Conservation (phyloP, 2,329 filamentous ascomycete species). For the Aureobasidium leucospermi region DNA sequence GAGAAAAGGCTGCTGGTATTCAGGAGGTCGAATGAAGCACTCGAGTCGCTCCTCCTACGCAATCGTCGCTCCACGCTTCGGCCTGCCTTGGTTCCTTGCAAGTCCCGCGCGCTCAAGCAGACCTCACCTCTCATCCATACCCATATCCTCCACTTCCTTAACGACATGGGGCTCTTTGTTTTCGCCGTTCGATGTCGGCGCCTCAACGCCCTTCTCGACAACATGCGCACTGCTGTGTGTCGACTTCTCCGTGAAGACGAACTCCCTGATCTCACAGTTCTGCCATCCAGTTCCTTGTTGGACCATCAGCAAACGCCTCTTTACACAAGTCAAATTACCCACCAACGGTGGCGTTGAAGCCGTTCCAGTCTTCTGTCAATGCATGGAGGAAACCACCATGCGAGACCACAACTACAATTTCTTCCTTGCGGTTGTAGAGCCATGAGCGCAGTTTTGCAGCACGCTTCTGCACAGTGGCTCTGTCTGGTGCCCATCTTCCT, state of each 20-base stretch:
- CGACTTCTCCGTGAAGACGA: neutral
- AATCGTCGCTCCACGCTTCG: neutral
- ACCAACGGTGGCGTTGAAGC: conserved; percentile 26
- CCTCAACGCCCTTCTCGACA: neutral
- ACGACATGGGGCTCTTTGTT: neutral
- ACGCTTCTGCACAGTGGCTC: conserved; percentile 51
- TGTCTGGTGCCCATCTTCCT: conserved; percentile 39
- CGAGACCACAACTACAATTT: conserved; percentile 68
- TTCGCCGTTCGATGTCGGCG: neutral
- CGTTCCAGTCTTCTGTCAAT: conserved; percentile 73
- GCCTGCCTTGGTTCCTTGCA: too few species aligned
- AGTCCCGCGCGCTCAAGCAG: neutral
- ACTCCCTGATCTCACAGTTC: conserved; percentile 5
- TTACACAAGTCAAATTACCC: neutral
- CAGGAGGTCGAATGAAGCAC: conserved; percentile 13
- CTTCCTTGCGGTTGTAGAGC: conserved; percentile 46
- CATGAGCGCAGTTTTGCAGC: conserved; percentile 54
- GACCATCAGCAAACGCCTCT: neutral
- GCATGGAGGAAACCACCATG: conserved; percentile 83
- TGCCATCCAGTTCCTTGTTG: conserved; percentile 2
- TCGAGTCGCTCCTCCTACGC: neutral
- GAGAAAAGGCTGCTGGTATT: conserved; percentile 14
- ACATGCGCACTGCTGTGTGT: neutral
- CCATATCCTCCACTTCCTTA: neutral
- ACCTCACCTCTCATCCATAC: neutral